Base-by-base conservation (phyloP, 495 filamentous ascomycete species). In the Amniculicola lignicola region DNA sequence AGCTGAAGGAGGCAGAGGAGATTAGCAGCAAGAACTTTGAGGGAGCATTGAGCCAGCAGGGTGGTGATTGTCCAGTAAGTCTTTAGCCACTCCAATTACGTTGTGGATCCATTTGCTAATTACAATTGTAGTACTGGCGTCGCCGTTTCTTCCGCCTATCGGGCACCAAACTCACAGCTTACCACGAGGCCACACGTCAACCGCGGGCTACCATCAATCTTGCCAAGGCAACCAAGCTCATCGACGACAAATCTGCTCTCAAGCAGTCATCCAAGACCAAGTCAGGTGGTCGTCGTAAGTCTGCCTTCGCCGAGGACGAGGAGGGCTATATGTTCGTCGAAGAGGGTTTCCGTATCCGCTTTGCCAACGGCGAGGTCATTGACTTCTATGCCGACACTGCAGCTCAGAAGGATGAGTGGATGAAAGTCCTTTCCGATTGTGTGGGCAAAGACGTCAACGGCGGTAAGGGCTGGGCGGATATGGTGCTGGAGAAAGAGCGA, bases 291-390 rank as follows among this genome's bases (percentile, higher is more conserved):
- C 83, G 93, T 19, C 84, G 93, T 29, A 91, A 93, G 66, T 94
- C 89, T 46, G 93, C 88, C 23, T 98, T 98, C 63, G 91, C 94
- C 6, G 93, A 97, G 70, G 94, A 97, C 64, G 94, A 97, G 70
- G 93, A 98, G 64, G 93, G 94, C 41, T 98, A 97, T 74, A 95
- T 96, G 90, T 97, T 97, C 63, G 93, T 98, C 19, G 93, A 98
- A 71, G 94, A 97, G 68, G 93, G 94, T 11, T 98, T 98, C 82
- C 88, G 93, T 28, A 92, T 98, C 68, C 89, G 91, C 47, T 98
- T 98, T 71, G 90, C 86, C 54, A 98, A 98, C 66, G 93, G 93
- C 43, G 93, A 98, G 72, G 82, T 92, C 35, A 98, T 98, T 58
- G 93, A 98, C 69, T 98, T 98, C 72, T 98, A 98, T 61, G 94